Percentiles rank a stretch among this genome's conserved stretches.
These are phyloP conservation scores for Aphanocladium album DNA, from an alignment of 2,329 filamentous ascomycete species.

Conservation along the genomic window DNA sequence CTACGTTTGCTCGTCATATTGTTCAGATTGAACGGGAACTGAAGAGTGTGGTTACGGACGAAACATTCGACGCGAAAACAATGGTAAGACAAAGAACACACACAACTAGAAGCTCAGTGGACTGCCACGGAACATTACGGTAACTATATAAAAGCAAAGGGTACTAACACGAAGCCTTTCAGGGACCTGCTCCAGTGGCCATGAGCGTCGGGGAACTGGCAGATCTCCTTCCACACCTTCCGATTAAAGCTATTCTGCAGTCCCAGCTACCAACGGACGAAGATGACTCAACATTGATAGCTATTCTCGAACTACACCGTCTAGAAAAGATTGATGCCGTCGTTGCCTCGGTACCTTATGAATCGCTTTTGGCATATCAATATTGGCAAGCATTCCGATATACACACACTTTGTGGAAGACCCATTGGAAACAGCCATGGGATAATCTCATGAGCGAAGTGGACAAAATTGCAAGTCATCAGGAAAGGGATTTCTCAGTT, in stretches of 20 bases:
- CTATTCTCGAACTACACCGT: not conserved
- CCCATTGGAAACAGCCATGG: not conserved
- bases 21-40: not conserved
- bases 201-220: not conserved
- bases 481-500: not conserved
- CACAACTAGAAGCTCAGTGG: no score
- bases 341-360: not conserved
- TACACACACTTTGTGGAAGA: not conserved
- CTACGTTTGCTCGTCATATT: not conserved
- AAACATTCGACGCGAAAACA: not conserved
- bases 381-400: not conserved
- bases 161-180: not conserved
- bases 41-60: not conserved
- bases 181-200: not conserved
- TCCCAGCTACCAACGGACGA: not conserved
- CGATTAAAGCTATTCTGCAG: not conserved
- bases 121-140: no score
- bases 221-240: not conserved
- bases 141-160: no score
- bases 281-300: not conserved
- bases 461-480: not conserved
- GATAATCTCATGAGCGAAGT: not conserved
- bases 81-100: not conserved
- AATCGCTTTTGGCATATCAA: not conserved
- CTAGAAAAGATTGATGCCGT: not conserved